Evolutionary conservation across 2,329 filamentous ascomycete genomes (phyloP).

Genomic region (Colletotrichum sp.): DNA sequence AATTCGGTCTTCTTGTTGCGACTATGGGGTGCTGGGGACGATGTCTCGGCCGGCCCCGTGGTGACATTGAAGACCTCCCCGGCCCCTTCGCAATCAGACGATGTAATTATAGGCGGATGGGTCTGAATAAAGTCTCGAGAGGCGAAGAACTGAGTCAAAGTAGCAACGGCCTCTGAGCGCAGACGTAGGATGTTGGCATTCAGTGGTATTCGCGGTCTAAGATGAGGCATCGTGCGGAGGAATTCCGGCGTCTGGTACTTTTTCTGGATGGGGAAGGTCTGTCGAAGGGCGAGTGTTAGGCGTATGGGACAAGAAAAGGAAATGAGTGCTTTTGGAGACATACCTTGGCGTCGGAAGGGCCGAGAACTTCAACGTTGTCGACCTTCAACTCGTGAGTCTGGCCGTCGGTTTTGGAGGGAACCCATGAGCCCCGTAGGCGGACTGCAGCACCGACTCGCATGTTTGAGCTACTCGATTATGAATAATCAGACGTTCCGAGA

Average conservation of each 20-base stretch:
- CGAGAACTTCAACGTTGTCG: conserved; percentile 70
- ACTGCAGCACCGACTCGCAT: conserved; percentile 84
- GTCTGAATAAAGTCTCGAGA: conserved; percentile 77
- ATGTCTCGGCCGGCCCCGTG: conserved; percentile 36
- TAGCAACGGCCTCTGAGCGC: conserved; percentile 78
- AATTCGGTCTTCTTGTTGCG: conserved; percentile 45
- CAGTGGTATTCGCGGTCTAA: conserved; percentile 80
- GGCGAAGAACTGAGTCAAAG: conserved; percentile 78
- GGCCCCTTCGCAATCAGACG: conserved; percentile 95
- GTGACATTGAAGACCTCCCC: conserved; percentile 87
- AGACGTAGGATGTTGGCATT: conserved; percentile 83
- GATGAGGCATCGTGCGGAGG: conserved; percentile 85
- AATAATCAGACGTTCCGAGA: conserved; percentile 30
- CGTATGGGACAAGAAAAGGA: not conserved
- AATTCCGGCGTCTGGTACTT: conserved; percentile 93
- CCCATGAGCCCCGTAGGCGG: conserved; percentile 79
- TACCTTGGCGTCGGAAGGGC: conserved; percentile 80
- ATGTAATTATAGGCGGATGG: conserved; percentile 93
- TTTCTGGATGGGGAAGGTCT: conserved; percentile 95
- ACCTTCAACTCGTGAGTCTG: conserved; percentile 86
- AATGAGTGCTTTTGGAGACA: conserved; percentile 33
- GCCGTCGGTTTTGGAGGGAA: conserved; percentile 67
- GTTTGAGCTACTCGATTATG: conserved; percentile 50
- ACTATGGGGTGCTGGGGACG: conserved; percentile 31
- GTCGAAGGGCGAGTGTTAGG: conserved; percentile 1